phyloP scores from a whole-genome alignment of 2,329 filamentous ascomycete genomes.

The Colletotrichum sp. region DNA sequence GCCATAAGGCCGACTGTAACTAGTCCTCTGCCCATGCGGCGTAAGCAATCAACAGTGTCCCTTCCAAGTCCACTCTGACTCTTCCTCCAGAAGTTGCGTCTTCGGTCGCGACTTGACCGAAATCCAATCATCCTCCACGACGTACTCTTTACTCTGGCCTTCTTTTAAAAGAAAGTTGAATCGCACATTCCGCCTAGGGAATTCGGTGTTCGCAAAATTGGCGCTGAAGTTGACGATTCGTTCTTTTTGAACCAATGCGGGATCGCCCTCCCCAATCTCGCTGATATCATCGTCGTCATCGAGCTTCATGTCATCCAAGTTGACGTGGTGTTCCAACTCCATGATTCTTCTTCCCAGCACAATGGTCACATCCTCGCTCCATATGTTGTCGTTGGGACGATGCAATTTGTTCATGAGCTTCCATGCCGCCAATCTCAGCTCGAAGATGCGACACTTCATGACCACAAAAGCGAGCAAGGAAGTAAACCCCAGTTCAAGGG shows the following conservation, averaged over 20 bases:
- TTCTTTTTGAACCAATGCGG: neutral
- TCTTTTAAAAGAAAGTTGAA: neutral
- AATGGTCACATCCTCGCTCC: conserved; percentile 35
- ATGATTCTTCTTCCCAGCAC: conserved; percentile 37
- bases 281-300: neutral
- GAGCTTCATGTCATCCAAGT: neutral
- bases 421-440: neutral
- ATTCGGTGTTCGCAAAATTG: neutral
- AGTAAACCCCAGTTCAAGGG: neutral
- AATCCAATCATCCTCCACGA: neutral
- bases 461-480: neutral
- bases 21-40: neutral
- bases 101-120: neutral
- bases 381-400: conserved; percentile 41
- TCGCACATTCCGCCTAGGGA: neutral
- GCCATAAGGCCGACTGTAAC: neutral
- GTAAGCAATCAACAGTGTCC: neutral
- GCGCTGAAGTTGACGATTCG: neutral
- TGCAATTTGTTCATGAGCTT: neutral
- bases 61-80: neutral
- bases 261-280: neutral
- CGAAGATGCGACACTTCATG: neutral
- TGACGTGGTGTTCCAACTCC: conserved; percentile 31
- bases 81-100: neutral
- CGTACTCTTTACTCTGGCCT: neutral